Conservation (phyloP, 2,329 filamentous ascomycete genomes). For the Apiospora aurea region DNA sequence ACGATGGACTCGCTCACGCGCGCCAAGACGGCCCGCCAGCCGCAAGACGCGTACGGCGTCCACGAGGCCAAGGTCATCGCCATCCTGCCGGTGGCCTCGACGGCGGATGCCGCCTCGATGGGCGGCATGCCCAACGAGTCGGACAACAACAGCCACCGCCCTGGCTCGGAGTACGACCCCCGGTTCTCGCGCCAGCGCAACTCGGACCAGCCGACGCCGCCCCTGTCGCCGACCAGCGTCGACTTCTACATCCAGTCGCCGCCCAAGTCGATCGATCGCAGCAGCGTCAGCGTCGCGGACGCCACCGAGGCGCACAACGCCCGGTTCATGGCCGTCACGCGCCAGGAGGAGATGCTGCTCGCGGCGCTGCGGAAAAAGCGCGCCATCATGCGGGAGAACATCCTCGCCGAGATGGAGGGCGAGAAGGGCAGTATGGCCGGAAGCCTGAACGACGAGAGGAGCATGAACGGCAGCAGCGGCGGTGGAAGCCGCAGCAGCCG, state of each 20-base stretch:
- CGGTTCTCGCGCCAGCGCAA: slow-evolving; percentile 30
- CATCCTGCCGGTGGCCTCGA: slow-evolving; percentile 43
- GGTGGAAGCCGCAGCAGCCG: slow-evolving; percentile 1
- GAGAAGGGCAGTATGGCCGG: slow-evolving; percentile 33
- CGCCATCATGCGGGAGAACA: slow-evolving; percentile 60
- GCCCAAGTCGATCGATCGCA: slow-evolving; percentile 43
- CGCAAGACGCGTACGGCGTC: slow-evolving; percentile 40
- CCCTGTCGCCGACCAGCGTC: slow-evolving; percentile 58
- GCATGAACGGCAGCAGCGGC: slow-evolving; percentile 4
- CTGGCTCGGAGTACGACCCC: slow-evolving; percentile 1
- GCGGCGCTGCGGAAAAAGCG: slow-evolving; percentile 63
- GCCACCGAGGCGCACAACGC: slow-evolving; percentile 42
- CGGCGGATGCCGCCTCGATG: slow-evolving; percentile 35
- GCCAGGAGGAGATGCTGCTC: slow-evolving; percentile 64
- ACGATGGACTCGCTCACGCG: slow-evolving; percentile 44
- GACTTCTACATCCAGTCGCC: slow-evolving; percentile 57
- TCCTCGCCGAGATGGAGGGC: slow-evolving; percentile 52
- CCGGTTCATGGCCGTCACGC: slow-evolving; percentile 64
- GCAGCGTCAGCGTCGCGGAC: not conserved
- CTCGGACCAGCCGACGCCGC: slow-evolving; percentile 55
- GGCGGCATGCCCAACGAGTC: slow-evolving; percentile 31
- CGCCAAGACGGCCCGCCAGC: slow-evolving; percentile 35
- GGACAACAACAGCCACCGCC: not conserved
- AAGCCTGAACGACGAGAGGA: not conserved
- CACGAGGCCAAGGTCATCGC: slow-evolving; percentile 51